Evolutionary conservation across 345 rosid genomes (phyloP).

Genomic region (Eutrema japonicum): DNA sequence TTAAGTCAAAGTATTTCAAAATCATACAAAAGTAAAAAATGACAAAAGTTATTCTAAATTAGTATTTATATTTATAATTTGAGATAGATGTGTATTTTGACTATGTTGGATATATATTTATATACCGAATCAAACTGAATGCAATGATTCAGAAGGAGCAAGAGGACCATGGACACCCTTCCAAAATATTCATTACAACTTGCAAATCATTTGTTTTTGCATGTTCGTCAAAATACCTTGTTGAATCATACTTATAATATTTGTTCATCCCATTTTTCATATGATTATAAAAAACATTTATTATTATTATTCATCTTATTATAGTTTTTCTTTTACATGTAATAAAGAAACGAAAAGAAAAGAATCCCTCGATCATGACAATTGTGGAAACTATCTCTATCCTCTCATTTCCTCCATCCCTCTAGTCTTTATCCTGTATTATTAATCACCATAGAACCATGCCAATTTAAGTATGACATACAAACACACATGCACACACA

Average conservation of each 20-base stretch:
- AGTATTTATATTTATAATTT: too few relatives aligned
- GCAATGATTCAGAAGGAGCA: background rate
- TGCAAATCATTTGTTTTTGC: too few relatives aligned
- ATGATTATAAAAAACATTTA: background rate
- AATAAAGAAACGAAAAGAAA: background rate
- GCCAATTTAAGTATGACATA: background rate
- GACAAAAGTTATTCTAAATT: too few relatives aligned
- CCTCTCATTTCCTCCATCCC: background rate
- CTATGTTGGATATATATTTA: too few relatives aligned
- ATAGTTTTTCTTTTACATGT: background rate
- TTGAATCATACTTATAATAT: background rate
- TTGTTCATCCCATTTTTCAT: background rate
- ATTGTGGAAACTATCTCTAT: background rate
- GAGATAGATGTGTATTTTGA: too few relatives aligned
- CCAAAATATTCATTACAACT: too few relatives aligned
- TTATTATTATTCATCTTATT: background rate
- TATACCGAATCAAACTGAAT: background rate
- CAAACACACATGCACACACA: background rate
- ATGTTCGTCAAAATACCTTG: background rate
- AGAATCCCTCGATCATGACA: background rate
- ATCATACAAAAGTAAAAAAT: background rate
- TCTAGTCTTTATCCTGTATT: conserved; percentile 6
- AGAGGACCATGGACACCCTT: too few relatives aligned
- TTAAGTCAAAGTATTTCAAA: background rate
- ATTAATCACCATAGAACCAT: background rate